These are phyloP conservation scores for Baudoinia panamericana DNA, from an alignment of 495 filamentous ascomycete genomes.

Conservation along the genomic window DNA sequence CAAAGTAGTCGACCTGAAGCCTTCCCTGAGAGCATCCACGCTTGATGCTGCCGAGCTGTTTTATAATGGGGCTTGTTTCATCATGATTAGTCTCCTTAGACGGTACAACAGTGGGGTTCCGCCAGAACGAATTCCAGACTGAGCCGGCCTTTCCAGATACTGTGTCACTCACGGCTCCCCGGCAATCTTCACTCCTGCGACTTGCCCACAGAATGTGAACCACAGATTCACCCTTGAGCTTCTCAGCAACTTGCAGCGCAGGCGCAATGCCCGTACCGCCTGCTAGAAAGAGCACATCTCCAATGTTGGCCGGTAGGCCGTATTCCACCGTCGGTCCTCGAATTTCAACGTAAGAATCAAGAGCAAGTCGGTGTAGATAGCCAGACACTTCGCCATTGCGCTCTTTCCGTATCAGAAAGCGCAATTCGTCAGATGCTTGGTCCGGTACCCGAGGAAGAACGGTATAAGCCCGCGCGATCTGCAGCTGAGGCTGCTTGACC, in stretches of 20 bases:
- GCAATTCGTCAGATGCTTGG: constrained; percentile 31
- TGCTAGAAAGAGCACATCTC: constrained; percentile 65
- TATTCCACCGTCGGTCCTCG: constrained; percentile 67
- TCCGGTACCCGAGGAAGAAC: constrained; percentile 47
- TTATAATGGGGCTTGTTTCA: constrained; percentile 36
- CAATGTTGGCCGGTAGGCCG: constrained; percentile 40
- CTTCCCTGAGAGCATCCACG: constrained; percentile 10
- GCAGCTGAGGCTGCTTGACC: constrained; percentile 83
- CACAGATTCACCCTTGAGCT: constrained; percentile 34
- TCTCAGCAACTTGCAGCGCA: constrained; percentile 63
- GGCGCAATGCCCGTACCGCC: constrained; percentile 91
- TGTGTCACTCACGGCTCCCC: constrained; percentile 33
- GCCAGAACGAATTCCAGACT: constrained; percentile 9
- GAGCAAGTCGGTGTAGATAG: constrained; percentile 50
- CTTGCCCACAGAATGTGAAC: constrained; percentile 55
- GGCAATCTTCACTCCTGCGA: constrained; percentile 44
- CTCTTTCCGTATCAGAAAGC: constrained; percentile 38
- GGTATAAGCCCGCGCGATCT: constrained; percentile 81
- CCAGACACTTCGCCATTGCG: constrained; percentile 40
- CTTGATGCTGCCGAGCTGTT: constrained; percentile 43
- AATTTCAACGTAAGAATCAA: constrained; percentile 53
- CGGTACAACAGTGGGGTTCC: constrained; percentile 10
- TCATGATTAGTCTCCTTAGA: not conserved
- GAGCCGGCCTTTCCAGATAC: constrained; percentile 5
- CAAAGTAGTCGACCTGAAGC: constrained; percentile 55